These are phyloP conservation scores for Aristolochia californica DNA, from an alignment of 164 flowering plant species.

Conservation along the genomic window DNA sequence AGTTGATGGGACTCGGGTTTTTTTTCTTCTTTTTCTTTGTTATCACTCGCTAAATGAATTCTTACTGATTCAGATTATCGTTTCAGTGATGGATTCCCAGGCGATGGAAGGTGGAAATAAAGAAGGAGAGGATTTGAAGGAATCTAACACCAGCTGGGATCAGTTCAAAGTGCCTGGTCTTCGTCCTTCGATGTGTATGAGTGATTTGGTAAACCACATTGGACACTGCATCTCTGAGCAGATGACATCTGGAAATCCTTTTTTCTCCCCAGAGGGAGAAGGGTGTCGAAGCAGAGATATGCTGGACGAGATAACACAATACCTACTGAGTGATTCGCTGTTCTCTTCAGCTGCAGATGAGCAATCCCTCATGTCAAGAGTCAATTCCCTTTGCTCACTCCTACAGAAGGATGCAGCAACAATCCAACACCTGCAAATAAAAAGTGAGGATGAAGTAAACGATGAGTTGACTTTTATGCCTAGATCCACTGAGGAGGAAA, in stretches of 20 bases:
- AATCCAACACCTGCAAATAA: slow-evolving; percentile 18
- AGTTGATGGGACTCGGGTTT: no score
- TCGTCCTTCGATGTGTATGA: slow-evolving; percentile 67
- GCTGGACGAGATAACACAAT: slow-evolving; percentile 54
- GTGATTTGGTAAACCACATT: slow-evolving; percentile 65
- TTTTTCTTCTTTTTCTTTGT: no score
- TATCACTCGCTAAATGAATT: no score
- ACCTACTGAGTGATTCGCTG: slow-evolving; percentile 58
- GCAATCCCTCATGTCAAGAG: slow-evolving; percentile 67
- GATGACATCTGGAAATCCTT: slow-evolving; percentile 36
- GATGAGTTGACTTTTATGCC: slow-evolving; percentile 2
- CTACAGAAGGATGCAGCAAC: slow-evolving; percentile 47
- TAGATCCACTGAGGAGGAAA: slow-evolving; percentile 10
- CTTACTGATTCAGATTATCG: neutral
- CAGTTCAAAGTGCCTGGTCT: slow-evolving; percentile 54
- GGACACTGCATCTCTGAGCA: slow-evolving; percentile 57
- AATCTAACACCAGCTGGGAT: slow-evolving; percentile 25
- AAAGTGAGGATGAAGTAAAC: slow-evolving; percentile 16
- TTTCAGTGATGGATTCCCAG: slow-evolving; percentile 37
- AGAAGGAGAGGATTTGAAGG: slow-evolving; percentile 19
- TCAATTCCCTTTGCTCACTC: slow-evolving; percentile 77
- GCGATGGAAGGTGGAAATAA: slow-evolving; percentile 32
- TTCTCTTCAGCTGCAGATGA: slow-evolving; percentile 48
- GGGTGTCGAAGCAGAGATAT: slow-evolving; percentile 30
- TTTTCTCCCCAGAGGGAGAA: slow-evolving; percentile 22